phyloP scores from a whole-genome alignment of 345 rosid species.

The Zanthoxylum bungeanum region DNA sequence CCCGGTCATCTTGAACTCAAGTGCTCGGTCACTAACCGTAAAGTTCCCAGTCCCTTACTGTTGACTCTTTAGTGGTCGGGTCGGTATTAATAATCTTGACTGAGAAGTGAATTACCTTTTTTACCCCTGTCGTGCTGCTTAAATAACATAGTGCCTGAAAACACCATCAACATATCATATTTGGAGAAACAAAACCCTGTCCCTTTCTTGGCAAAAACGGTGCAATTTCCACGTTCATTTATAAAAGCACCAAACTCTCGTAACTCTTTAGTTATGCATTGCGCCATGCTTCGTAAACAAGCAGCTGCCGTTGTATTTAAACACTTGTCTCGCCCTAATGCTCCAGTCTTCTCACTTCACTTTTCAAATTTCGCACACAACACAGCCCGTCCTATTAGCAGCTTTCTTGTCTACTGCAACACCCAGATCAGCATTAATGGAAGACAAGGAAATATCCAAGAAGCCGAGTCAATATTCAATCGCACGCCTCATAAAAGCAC shows the following conservation, averaged over 20 bases:
- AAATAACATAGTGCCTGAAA: too few relatives aligned
- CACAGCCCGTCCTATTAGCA: slow-evolving; percentile 6
- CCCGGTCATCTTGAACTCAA: too few relatives aligned
- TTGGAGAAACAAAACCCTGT: too few relatives aligned
- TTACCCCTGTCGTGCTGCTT: too few relatives aligned
- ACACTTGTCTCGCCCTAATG: not conserved
- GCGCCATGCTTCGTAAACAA: slow-evolving; percentile 12
- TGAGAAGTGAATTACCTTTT: too few relatives aligned
- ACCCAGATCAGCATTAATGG: slow-evolving; percentile 62
- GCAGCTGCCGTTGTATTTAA: not conserved
- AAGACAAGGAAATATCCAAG: slow-evolving; percentile 44
- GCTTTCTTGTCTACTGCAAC: slow-evolving; percentile 48
- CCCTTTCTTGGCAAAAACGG: too few relatives aligned
- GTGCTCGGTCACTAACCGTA: too few relatives aligned
- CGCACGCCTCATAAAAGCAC: slow-evolving; percentile 52
- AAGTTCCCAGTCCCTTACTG: too few relatives aligned
- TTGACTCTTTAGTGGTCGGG: too few relatives aligned
- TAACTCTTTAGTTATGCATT: not conserved
- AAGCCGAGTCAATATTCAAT: slow-evolving; percentile 57
- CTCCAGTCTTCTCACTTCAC: not conserved
- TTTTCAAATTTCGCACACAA: slow-evolving; percentile 1
- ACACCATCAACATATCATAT: too few relatives aligned
- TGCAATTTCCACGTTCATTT: too few relatives aligned
- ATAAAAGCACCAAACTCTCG: not conserved
- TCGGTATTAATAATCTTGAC: too few relatives aligned